phyloP scores from a whole-genome alignment of 495 filamentous ascomycete species.

The Amniculicola lignicola region DNA sequence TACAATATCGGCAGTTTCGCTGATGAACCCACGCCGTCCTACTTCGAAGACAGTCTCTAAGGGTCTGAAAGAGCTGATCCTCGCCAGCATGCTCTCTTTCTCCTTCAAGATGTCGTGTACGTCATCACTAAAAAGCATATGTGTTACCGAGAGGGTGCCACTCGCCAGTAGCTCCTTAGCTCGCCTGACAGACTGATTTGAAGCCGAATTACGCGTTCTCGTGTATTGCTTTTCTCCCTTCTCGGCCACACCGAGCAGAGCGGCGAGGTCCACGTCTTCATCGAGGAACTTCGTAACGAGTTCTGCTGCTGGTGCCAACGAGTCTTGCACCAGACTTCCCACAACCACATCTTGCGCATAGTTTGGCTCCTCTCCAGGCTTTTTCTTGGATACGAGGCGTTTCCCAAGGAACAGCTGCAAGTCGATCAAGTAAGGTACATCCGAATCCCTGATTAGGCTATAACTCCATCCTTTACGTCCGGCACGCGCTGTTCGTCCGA shows the following conservation, averaged over 20 bases:
- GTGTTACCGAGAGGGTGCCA: conserved; percentile 64
- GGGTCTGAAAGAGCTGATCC: conserved; percentile 81
- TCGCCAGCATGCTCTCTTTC: conserved; percentile 77
- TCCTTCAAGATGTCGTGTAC: conserved; percentile 61
- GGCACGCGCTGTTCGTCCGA: conserved; percentile 90
- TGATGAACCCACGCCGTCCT: conserved; percentile 63
- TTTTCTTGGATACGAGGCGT: conserved; percentile 66
- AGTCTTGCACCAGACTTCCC: conserved; percentile 65
- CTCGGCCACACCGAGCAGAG: conserved; percentile 66
- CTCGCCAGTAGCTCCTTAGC: conserved; percentile 68
- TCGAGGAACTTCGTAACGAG: conserved; percentile 71
- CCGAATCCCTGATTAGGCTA: conserved; percentile 77
- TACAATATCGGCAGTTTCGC: conserved; percentile 78
- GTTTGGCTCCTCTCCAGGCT: conserved; percentile 53
- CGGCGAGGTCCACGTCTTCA: conserved; percentile 68
- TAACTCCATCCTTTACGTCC: conserved; percentile 92
- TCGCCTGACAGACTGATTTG: conserved; percentile 80
- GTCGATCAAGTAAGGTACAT: conserved; percentile 87
- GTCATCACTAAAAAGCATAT: conserved; percentile 72
- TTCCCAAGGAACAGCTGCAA: conserved; percentile 90
- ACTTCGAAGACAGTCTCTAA: conserved; percentile 94
- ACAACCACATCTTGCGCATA: conserved; percentile 79
- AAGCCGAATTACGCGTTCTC: conserved; percentile 83
- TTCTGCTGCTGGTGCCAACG: conserved; percentile 70
- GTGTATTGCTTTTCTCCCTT: conserved; percentile 93